phyloP scores from a whole-genome alignment of 2,329 filamentous ascomycete genomes.

The Apiospora pterosperma region DNA sequence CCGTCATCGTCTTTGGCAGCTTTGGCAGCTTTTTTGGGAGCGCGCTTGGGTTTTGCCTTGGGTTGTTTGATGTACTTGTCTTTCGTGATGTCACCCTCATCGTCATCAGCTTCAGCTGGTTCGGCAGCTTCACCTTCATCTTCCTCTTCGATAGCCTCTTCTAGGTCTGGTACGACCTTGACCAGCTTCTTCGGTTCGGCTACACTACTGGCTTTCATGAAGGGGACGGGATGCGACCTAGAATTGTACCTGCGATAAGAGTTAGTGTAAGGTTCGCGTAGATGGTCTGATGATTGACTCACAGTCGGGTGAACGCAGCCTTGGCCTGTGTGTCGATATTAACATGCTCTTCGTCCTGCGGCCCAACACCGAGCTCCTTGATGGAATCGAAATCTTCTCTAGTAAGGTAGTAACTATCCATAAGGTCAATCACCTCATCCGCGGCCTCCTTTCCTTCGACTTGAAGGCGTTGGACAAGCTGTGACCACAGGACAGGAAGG shows the following conservation, averaged over 20 bases:
- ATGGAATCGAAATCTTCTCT: slow-evolving; percentile 93
- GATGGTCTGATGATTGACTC: slow-evolving; percentile 37
- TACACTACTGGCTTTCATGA: slow-evolving; percentile 87
- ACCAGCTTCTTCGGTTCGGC: slow-evolving; percentile 67
- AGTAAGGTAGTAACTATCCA: slow-evolving; percentile 96
- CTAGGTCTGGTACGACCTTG: slow-evolving; percentile 83
- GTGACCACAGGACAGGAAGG: slow-evolving; percentile 81
- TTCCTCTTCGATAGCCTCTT: slow-evolving; percentile 92
- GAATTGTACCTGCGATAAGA: slow-evolving; percentile 67
- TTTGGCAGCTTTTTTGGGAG: slow-evolving; percentile 32
- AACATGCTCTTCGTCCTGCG: slow-evolving; percentile 71
- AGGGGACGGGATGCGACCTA: slow-evolving; percentile 84
- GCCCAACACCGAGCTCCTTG: slow-evolving; percentile 83
- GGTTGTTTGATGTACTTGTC: slow-evolving; percentile 96
- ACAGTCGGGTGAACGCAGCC: slow-evolving; percentile 83
- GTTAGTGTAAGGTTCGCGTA: background rate
- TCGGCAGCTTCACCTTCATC: slow-evolving; percentile 67
- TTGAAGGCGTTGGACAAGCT: slow-evolving; percentile 71
- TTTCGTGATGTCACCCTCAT: slow-evolving; percentile 77
- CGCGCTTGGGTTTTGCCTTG: slow-evolving; percentile 61
- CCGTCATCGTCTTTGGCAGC: slow-evolving; percentile 43
- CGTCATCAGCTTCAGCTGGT: slow-evolving; percentile 60
- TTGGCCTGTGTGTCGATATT: slow-evolving; percentile 85
- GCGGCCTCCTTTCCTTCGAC: slow-evolving; percentile 79
- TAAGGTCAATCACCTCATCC: slow-evolving; percentile 80